These are phyloP conservation scores for Daldinia caldariorum DNA, from an alignment of 495 filamentous ascomycete species.

Conservation along the genomic window DNA sequence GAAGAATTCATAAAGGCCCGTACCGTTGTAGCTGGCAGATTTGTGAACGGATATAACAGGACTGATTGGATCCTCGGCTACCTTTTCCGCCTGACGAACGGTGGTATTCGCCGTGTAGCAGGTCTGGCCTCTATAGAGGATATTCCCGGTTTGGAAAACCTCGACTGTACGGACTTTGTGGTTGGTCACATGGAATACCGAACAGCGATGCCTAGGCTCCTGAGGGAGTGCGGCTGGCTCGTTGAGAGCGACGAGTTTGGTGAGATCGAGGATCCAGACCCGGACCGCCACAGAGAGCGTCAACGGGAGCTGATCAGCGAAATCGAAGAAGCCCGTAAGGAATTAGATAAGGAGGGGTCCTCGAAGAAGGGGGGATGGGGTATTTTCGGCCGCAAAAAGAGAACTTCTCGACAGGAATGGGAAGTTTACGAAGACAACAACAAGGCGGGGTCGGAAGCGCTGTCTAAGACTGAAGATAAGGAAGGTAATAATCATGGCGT, in stretches of 20 bases:
- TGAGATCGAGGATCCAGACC: slow-evolving; percentile 97
- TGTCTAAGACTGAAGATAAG: slow-evolving; percentile 53
- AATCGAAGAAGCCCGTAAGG: slow-evolving; percentile 92
- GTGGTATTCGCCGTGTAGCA: slow-evolving; percentile 89
- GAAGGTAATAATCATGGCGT: slow-evolving; percentile 66
- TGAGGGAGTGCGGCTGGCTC: slow-evolving; percentile 83
- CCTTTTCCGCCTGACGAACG: slow-evolving; percentile 92
- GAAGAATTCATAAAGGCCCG: slow-evolving; percentile 88
- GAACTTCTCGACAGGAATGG: slow-evolving; percentile 86
- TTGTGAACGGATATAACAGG: slow-evolving; percentile 92
- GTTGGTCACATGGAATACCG: slow-evolving; percentile 98
- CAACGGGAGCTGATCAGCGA: slow-evolving; percentile 95
- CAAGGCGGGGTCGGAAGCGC: slow-evolving; percentile 37
- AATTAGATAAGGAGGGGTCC: slow-evolving; percentile 73
- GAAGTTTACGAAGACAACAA: slow-evolving; percentile 83
- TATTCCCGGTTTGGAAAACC: slow-evolving; percentile 85
- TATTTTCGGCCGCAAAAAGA: slow-evolving; percentile 82
- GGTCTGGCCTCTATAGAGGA: slow-evolving; percentile 84
- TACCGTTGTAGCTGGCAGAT: slow-evolving; percentile 85
- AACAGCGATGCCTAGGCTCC: slow-evolving; percentile 84
- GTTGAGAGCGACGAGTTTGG: slow-evolving; percentile 93
- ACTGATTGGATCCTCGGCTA: slow-evolving; percentile 99
- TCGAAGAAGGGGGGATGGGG: slow-evolving; percentile 65
- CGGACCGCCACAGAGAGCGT: slow-evolving; percentile 86
- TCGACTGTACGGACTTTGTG: slow-evolving; percentile 86